phyloP scores from a whole-genome alignment of 805 yeast genomes.

The Candida pseudoglaebosa region DNA sequence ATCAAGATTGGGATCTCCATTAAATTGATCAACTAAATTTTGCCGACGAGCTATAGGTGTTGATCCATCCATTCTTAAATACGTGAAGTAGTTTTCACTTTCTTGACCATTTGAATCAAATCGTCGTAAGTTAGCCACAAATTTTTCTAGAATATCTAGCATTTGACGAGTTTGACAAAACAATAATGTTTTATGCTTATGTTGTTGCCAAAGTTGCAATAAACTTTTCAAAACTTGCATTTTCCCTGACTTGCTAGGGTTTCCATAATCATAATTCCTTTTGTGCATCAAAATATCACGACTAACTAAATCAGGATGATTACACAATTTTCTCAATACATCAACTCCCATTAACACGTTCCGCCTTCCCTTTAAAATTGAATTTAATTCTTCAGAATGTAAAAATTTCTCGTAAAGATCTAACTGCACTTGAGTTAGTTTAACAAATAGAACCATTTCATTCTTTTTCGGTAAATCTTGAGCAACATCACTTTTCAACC shows the following conservation, averaged over 20 bases:
- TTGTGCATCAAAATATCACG: slow-evolving; percentile 34
- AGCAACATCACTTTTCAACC: slow-evolving; percentile 93
- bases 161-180: slow-evolving; percentile 93
- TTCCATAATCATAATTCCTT: slow-evolving; percentile 46
- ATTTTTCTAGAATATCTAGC: slow-evolving; percentile 80
- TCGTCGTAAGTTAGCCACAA: slow-evolving; percentile 42
- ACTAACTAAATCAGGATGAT: slow-evolving; percentile 85
- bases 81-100: slow-evolving; percentile 31
- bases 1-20: slow-evolving; percentile 50
- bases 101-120: slow-evolving; percentile 13
- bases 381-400: slow-evolving; percentile 67
- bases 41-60: slow-evolving; percentile 80
- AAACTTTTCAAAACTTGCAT: slow-evolving; percentile 82
- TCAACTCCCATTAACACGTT: slow-evolving; percentile 89
- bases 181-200: slow-evolving; percentile 75
- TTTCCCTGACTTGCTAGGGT: slow-evolving; percentile 72
- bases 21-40: slow-evolving; percentile 74
- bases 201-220: slow-evolving; percentile 68
- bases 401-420: slow-evolving; percentile 71
- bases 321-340: slow-evolving; percentile 84
- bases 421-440: slow-evolving; percentile 72
- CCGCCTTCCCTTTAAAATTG: slow-evolving; percentile 70
- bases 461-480: slow-evolving; percentile 88
- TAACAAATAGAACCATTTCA: slow-evolving; percentile 92
- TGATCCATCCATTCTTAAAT: slow-evolving; percentile 90